These are phyloP conservation scores for Daldinia loculata DNA, from an alignment of 495 filamentous ascomycete genomes.

Conservation along the genomic window DNA sequence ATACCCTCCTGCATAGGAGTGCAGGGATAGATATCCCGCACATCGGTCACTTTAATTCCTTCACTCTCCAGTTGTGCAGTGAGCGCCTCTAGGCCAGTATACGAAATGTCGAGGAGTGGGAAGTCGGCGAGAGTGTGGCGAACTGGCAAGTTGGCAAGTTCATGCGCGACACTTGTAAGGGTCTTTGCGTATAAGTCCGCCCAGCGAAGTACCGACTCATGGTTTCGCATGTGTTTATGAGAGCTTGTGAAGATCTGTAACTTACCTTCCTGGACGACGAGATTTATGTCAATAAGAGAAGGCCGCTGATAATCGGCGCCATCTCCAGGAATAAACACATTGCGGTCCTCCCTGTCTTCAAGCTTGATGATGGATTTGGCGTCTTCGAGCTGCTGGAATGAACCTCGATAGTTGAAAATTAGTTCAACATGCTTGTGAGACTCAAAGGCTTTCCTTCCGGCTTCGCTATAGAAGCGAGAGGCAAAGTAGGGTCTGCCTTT, in stretches of 20 bases:
- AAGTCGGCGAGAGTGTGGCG: neutral
- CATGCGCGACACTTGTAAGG: neutral
- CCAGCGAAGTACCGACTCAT: neutral
- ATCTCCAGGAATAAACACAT: neutral
- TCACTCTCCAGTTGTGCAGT: neutral
- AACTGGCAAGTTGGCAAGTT: neutral
- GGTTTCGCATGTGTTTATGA: neutral
- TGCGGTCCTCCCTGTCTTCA: neutral
- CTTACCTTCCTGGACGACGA: neutral
- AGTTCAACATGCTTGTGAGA: neutral
- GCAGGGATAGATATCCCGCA: slow-evolving; percentile 5
- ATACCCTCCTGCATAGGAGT: slow-evolving; percentile 17
- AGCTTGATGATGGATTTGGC: neutral
- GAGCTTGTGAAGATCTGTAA: neutral
- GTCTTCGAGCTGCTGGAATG: neutral
- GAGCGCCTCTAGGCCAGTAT: neutral
- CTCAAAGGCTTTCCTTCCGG: neutral
- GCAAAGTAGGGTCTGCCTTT: neutral
- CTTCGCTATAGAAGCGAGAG: neutral
- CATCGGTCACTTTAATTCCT: neutral
- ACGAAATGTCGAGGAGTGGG: neutral
- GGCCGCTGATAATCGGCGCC: neutral
- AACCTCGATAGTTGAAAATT: slow-evolving; percentile 2
- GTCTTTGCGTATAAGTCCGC: neutral
- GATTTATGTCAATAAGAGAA: neutral